Evolutionary conservation across 2,329 filamentous ascomycete species (phyloP).

Genomic region (Phyllosticta paracitricarpa): DNA sequence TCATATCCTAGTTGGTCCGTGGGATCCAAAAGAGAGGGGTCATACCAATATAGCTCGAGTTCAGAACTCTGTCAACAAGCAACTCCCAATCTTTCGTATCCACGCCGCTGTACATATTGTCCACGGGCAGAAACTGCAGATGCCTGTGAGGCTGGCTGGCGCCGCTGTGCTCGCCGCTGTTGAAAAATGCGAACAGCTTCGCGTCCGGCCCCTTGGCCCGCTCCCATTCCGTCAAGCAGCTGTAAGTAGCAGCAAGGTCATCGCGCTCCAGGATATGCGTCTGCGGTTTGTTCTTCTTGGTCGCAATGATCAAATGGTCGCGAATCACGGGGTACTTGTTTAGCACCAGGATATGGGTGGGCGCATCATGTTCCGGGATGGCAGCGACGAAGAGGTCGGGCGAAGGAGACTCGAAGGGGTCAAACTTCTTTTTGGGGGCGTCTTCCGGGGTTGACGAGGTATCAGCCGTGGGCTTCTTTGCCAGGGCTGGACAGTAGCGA

Average conservation of each 20-base stretch:
- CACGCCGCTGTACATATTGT: slow-evolving; percentile 46
- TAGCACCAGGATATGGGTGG: slow-evolving; percentile 54
- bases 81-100: slow-evolving; percentile 35
- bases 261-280: slow-evolving; percentile 49
- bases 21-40: background rate
- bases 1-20: background rate
- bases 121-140: slow-evolving; percentile 59
- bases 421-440: slow-evolving; percentile 21
- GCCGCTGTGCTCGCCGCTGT: slow-evolving; percentile 57
- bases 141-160: slow-evolving; percentile 65
- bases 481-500: slow-evolving; percentile 58
- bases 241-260: slow-evolving; percentile 53
- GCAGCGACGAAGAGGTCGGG: slow-evolving; percentile 45
- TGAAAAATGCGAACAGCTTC: slow-evolving; percentile 58
- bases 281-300: slow-evolving; percentile 53
- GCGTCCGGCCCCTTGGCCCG: slow-evolving; percentile 15
- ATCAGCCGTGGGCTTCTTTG: slow-evolving; percentile 47
- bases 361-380: slow-evolving; percentile 28
- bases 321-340: slow-evolving; percentile 68
- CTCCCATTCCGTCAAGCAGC: slow-evolving; percentile 51
- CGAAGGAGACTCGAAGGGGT: slow-evolving; percentile 57
- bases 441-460: slow-evolving; percentile 5
- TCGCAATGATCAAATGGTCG: slow-evolving; percentile 63
- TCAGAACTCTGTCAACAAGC: slow-evolving; percentile 36
- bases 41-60: background rate